Conservation (phyloP, 768 basidiomycete species). For the Chalciporus piperatus region DNA sequence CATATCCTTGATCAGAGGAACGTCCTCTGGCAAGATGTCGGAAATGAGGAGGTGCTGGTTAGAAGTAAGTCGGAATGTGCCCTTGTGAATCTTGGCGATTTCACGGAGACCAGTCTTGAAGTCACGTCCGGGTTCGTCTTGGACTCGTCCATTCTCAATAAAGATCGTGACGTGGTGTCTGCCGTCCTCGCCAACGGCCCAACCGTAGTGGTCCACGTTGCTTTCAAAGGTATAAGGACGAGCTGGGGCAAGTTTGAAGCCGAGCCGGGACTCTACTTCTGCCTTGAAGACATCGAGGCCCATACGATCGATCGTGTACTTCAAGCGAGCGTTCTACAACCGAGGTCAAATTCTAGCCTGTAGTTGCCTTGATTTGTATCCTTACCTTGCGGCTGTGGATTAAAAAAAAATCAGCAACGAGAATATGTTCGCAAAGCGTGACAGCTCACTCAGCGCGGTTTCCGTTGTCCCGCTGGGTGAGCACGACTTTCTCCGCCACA, state of each 20-base stretch:
- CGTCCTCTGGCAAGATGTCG: constrained; percentile 71
- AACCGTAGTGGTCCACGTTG: constrained; percentile 94
- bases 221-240: constrained; percentile 79
- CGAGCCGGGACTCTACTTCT: constrained; percentile 87
- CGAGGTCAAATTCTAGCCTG: constrained; percentile 9
- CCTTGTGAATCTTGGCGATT: constrained; percentile 94
- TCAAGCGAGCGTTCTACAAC: constrained; percentile 77
- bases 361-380: neutral
- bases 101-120: constrained; percentile 93
- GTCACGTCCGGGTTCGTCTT: constrained; percentile 84
- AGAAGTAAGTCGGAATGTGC: constrained; percentile 87
- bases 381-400: constrained; percentile 52
- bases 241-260: constrained; percentile 69
- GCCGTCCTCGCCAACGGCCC: constrained; percentile 85
- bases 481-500: constrained; percentile 91
- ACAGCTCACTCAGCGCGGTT: constrained; percentile 84
- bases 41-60: constrained; percentile 94
- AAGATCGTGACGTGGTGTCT: constrained; percentile 90
- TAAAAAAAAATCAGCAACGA: constrained; percentile 1
- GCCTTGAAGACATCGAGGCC: constrained; percentile 82
- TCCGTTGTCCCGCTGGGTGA: constrained; percentile 92
- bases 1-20: constrained; percentile 74
- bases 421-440: neutral
- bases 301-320: constrained; percentile 97
- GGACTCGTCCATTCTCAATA: constrained; percentile 97